Evolutionary conservation across 2,329 filamentous ascomycete species (phyloP).

Genomic region (Diaporthe vexans): DNA sequence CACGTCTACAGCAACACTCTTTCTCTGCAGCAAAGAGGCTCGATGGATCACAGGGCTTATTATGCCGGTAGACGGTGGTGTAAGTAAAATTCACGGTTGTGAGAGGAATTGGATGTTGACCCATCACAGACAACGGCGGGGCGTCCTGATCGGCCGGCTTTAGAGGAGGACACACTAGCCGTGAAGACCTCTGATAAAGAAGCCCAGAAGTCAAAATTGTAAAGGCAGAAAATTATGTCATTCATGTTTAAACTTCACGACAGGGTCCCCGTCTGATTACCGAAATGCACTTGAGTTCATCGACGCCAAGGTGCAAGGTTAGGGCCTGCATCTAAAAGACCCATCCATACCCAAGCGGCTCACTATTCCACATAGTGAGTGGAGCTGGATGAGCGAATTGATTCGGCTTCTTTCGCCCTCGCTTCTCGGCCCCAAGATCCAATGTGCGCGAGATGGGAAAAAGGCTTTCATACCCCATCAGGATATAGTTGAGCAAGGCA

Average conservation of each 20-base stretch:
- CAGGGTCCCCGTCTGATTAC: no score
- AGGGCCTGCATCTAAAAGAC: no score
- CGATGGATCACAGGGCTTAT: conserved; percentile 48
- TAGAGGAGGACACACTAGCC: conserved; percentile 31
- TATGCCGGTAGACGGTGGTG: conserved; percentile 49
- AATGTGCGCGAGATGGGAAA: not conserved
- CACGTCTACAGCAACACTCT: conserved; percentile 43
- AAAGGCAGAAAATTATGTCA: rapidly evolving
- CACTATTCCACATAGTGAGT: not conserved
- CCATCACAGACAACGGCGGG: conserved; percentile 29
- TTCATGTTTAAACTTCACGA: not conserved
- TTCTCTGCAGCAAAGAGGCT: conserved; percentile 48
- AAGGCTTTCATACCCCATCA: not conserved
- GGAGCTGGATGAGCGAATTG: not conserved
- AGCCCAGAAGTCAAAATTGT: not conserved
- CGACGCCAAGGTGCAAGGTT: not conserved
- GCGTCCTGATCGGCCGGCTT: conserved; percentile 33
- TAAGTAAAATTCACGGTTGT: conserved; percentile 33
- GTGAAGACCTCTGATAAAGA: rapidly evolving
- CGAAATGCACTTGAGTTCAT: no score
- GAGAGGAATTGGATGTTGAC: not conserved
- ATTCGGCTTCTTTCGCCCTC: no score
- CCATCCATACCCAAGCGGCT: no score
- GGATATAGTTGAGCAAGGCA: not conserved
- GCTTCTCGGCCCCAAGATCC: no score